These are phyloP conservation scores for Epichloe festucae DNA, from an alignment of 2,329 filamentous ascomycete species.

Conservation along the genomic window DNA sequence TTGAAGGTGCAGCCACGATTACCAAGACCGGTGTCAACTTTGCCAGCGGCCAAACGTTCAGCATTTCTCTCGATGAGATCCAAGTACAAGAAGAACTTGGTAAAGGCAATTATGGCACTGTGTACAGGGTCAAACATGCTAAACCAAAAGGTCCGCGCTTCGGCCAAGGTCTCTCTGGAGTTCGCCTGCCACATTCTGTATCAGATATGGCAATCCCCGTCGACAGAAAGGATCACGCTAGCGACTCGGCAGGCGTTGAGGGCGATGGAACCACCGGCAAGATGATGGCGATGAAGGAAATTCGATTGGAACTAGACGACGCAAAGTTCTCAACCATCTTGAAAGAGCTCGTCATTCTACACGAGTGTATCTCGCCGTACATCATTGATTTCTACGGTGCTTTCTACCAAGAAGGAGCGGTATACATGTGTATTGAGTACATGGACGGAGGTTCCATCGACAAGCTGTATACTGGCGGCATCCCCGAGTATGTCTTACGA, in stretches of 20 bases:
- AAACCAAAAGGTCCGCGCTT: constrained; percentile 47
- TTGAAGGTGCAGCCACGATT: constrained; percentile 84
- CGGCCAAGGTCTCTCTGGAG: constrained; percentile 41
- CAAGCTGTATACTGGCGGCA: constrained; percentile 82
- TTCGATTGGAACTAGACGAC: constrained; percentile 87
- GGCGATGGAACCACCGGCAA: constrained; percentile 49
- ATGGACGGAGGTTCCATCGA: constrained; percentile 99
- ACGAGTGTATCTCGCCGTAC: constrained; percentile 87
- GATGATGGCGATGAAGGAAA: constrained; percentile 99
- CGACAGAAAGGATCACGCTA: constrained; percentile 15
- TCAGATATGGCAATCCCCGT: constrained; percentile 21
- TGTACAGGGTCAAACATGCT: constrained; percentile 88
- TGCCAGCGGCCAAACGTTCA: constrained; percentile 76
- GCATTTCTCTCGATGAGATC: constrained; percentile 89
- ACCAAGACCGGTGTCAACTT: constrained; percentile 88
- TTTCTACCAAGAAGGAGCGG: constrained; percentile 96
- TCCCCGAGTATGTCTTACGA: constrained; percentile 74
- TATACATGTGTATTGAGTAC: constrained; percentile 98
- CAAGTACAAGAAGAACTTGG: constrained; percentile 87
- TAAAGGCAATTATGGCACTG: constrained; percentile 96
- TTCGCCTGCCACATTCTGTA: constrained; percentile 24
- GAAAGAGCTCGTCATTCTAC: constrained; percentile 92
- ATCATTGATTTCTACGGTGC: constrained; percentile 99
- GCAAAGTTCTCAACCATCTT: constrained; percentile 94
- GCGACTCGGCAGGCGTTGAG: constrained; percentile 21